Base-by-base conservation (phyloP, 495 filamentous ascomycete species). In the Filosporella fistucella region DNA sequence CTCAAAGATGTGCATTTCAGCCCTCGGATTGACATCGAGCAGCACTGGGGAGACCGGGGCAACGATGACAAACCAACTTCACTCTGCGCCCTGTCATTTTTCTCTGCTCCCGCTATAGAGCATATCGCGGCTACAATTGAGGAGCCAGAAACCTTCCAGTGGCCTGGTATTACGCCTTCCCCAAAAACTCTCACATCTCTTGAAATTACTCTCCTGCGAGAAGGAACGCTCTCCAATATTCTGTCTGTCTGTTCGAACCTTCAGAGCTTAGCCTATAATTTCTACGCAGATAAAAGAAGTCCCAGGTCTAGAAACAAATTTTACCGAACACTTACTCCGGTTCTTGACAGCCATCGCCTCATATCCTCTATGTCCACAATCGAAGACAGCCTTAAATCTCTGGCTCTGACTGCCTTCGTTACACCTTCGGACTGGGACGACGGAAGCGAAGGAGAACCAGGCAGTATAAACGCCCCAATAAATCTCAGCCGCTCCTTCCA, bases 1-100 rank as follows among this genome's bases (percentile, higher is more conserved):
- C 24, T 43, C 4, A 26, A 43, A 17, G 11, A 43, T 9, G 40
- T 43, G 22, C 10, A 26, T 30, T 43, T 43, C 40, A 43, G 14
- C 3, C 40, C 40, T 28, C 14, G 40, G 21, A 43, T 43, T 17
- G 21, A 28, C 20, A 13, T 43, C 9, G 25, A 43, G 22, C 40
- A 24, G 11, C 13, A 18, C 20, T 43, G 40, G 21, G 37, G 37
- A 20, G 12, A 6, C 3, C 3, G 23, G 3, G 37, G 16, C 11
- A 40, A 40, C n/a, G 17, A 18, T 16, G 22, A 26, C 9, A 43
- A 43, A 13, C 40, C 24, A 4, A 43, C 26, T 28, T n/a, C 40
- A 10, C 25, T 30, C 4, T 26, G 40, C 17, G 8, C 21, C n/a
- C 37, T 43, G 12, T 9, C 40, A 3, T 43, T 43, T 24, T 29